These are phyloP conservation scores for Metschnikowia colocasiae DNA, from an alignment of 805 yeast species.

Conservation along the genomic window DNA sequence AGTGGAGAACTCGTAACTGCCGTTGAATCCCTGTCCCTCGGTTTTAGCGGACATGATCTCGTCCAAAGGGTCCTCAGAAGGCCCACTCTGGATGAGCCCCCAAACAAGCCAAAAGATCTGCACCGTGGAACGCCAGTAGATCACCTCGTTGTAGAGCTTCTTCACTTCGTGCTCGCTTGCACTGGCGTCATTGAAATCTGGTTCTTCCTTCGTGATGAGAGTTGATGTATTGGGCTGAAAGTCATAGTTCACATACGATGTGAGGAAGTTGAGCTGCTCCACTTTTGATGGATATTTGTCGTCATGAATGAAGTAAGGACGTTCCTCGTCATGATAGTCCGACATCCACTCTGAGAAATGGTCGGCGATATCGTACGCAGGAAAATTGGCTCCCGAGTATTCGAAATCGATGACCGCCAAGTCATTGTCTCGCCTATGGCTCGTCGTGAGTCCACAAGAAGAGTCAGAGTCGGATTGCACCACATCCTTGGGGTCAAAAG, in stretches of 20 bases:
- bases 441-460: conserved; percentile 21
- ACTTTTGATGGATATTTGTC: conserved; percentile 62
- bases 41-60: conserved; percentile 16
- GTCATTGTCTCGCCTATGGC: conserved; percentile 40
- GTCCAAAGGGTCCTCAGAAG: conserved; percentile 20
- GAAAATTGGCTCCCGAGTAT: conserved; percentile 85
- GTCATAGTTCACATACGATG: conserved; percentile 71
- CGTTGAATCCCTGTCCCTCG: conserved; percentile 37
- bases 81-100: conserved; percentile 82
- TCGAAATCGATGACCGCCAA: conserved; percentile 95
- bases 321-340: conserved; percentile 67
- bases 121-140: conserved; percentile 77
- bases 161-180: conserved; percentile 39
- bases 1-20: conserved; percentile 38
- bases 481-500: conserved; percentile 50
- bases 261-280: conserved; percentile 66
- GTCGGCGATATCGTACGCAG: conserved; percentile 87
- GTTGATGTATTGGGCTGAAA: conserved; percentile 36
- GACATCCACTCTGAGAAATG: conserved; percentile 98
- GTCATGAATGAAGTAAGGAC: conserved; percentile 49
- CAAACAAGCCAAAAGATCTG: conserved; percentile 83
- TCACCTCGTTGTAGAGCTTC: conserved; percentile 58
- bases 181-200: conserved; percentile 19
- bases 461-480: conserved; percentile 16
- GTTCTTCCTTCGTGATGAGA: conserved; percentile 19